These are phyloP conservation scores for Miscanthus lutarioriparius DNA, from an alignment of 176 grass and related monocot genomes.

Conservation along the genomic window DNA sequence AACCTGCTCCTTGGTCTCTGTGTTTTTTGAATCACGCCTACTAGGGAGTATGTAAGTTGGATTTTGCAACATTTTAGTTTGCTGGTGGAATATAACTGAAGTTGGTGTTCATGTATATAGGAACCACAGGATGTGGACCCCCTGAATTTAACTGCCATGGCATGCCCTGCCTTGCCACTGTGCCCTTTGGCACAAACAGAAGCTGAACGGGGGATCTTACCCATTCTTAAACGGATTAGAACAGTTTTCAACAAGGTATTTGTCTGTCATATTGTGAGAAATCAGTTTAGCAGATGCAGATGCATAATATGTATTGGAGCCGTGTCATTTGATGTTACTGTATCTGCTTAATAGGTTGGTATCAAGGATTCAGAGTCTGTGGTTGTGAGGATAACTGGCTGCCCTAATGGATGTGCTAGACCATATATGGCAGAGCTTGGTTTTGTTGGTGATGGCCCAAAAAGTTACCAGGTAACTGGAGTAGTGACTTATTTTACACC, in stretches of 20 bases:
- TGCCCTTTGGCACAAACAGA: constrained; percentile 94
- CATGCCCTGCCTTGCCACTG: constrained; percentile 86
- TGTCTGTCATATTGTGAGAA: neutral
- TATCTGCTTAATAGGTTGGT: constrained; percentile 63
- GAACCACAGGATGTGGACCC: constrained; percentile 84
- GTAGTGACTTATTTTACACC: neutral
- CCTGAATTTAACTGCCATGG: constrained; percentile 90
- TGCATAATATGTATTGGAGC: neutral
- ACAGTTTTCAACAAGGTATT: constrained; percentile 83
- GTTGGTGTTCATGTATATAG: constrained; percentile 43
- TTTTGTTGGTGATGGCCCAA: constrained; percentile 96
- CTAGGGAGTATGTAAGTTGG: neutral
- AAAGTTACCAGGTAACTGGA: constrained; percentile 84
- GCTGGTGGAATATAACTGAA: constrained; percentile 14
- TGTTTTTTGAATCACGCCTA: too few species aligned
- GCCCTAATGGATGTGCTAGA: constrained; percentile 94
- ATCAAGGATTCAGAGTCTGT: constrained; percentile 70
- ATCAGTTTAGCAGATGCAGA: neutral
- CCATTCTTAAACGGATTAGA: constrained; percentile 84
- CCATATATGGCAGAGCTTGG: constrained; percentile 99
- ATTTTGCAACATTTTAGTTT: neutral
- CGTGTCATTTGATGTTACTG: neutral
- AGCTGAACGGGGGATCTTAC: constrained; percentile 92
- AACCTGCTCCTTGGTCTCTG: too few species aligned
- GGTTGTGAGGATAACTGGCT: constrained; percentile 93